These are phyloP conservation scores for Sindora glabra DNA, from an alignment of 306 rosid species.

Conservation along the genomic window DNA sequence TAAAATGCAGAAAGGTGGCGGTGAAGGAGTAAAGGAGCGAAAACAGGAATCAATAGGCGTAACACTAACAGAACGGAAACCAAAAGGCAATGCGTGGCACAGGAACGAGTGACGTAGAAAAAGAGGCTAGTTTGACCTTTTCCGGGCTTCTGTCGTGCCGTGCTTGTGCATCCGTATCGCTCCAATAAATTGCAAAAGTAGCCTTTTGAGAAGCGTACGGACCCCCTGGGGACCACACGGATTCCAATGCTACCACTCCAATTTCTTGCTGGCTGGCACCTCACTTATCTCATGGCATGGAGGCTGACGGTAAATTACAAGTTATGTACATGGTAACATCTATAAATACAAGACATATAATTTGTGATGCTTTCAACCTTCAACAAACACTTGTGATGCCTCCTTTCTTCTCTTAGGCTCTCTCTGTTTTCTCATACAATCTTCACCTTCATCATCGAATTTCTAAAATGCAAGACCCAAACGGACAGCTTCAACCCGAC, in stretches of 20 bases:
- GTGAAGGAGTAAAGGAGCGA: no score
- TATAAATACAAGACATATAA: constrained; percentile 50
- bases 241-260: constrained; percentile 10
- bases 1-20: no score
- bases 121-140: neutral
- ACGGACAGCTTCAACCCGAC: constrained; percentile 22
- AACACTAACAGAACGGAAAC: no score
- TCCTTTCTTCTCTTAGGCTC: no score
- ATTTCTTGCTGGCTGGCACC: neutral
- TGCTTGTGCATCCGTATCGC: constrained; percentile 9
- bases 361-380: neutral
- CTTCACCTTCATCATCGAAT: neutral
- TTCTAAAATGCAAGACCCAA: neutral
- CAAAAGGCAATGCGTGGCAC: no score
- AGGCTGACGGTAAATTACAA: neutral
- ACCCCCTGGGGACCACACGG: constrained; percentile 31
- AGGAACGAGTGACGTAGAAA: neutral
- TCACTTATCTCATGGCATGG: neutral
- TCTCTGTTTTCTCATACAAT: neutral
- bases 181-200: constrained; percentile 57
- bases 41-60: no score
- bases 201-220: constrained; percentile 35
- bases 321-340: constrained; percentile 11
- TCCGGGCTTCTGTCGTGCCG: neutral
- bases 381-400: no score